phyloP scores from a whole-genome alignment of 2,329 filamentous ascomycete species.

The Akanthomyces uredinophilus region DNA sequence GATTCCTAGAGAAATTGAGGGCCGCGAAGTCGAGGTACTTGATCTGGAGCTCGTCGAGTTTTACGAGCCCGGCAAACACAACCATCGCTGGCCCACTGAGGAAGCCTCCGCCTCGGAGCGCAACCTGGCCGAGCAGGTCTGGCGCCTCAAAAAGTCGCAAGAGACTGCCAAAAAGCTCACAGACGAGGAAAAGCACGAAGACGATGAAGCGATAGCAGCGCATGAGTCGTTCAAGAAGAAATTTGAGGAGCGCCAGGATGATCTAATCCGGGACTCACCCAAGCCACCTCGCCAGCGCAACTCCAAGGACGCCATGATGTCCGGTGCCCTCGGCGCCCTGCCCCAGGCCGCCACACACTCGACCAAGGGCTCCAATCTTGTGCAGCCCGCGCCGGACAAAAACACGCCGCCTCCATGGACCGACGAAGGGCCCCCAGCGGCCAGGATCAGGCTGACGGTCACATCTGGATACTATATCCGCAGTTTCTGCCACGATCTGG shows the following conservation, averaged over 20 bases:
- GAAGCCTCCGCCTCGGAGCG: constrained; percentile 74
- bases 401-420: constrained; percentile 52
- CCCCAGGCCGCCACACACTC: constrained; percentile 36
- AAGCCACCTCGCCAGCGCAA: constrained; percentile 7
- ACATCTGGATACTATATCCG: constrained; percentile 96
- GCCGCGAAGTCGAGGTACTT: constrained; percentile 70
- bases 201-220: constrained; percentile 49
- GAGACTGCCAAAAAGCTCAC: constrained; percentile 44
- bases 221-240: constrained; percentile 54
- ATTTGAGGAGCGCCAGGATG: constrained; percentile 54
- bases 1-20: constrained; percentile 78
- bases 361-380: constrained; percentile 46
- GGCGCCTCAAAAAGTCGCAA: constrained; percentile 56
- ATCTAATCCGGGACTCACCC: constrained; percentile 48
- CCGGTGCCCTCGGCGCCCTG: constrained; percentile 49
- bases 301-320: constrained; percentile 47
- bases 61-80: constrained; percentile 74
- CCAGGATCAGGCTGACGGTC: constrained; percentile 81
- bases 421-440: constrained; percentile 66
- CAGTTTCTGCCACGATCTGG: constrained; percentile 87
- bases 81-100: constrained; percentile 71
- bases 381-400: constrained; percentile 42
- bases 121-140: constrained; percentile 67
- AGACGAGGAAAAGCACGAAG: constrained; percentile 50
- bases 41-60: constrained; percentile 81